phyloP scores from a whole-genome alignment of 768 basidiomycete species.

The Suillus cothurnatus region DNA sequence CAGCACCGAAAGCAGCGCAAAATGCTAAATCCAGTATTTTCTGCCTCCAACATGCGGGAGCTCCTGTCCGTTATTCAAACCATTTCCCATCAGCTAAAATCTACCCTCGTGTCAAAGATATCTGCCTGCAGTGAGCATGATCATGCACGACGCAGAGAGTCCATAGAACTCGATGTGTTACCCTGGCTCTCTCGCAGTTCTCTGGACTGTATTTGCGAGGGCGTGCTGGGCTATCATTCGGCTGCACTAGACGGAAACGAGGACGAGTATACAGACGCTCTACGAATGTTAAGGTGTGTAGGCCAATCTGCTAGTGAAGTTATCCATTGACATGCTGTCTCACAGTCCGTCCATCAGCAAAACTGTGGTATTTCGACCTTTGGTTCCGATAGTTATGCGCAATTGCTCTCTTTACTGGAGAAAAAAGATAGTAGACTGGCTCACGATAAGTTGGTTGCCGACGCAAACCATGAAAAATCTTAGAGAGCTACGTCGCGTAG shows the following conservation, averaged over 20 bases:
- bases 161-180: constrained; percentile 25
- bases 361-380: constrained; percentile 18
- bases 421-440: constrained; percentile 22
- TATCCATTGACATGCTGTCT: background rate
- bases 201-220: constrained; percentile 29
- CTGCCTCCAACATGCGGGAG: constrained; percentile 9
- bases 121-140: background rate
- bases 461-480: background rate
- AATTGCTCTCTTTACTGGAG: constrained; percentile 14
- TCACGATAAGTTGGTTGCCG: constrained; percentile 18
- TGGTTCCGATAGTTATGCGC: constrained; percentile 19
- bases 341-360: background rate
- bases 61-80: constrained; percentile 6
- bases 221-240: constrained; percentile 24
- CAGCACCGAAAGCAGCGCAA: constrained; percentile 12
- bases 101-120: background rate
- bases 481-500: constrained; percentile 14
- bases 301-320: background rate
- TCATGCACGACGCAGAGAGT: background rate
- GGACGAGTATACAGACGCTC: constrained; percentile 19
- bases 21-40: constrained; percentile 13
- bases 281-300: constrained; percentile 25
- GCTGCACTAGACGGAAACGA: constrained; percentile 17
- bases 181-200: constrained; percentile 26
- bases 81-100: constrained; percentile 2